These are phyloP conservation scores for Solanum bulbocastanum DNA, from an alignment of 257 asterid species.

Conservation along the genomic window DNA sequence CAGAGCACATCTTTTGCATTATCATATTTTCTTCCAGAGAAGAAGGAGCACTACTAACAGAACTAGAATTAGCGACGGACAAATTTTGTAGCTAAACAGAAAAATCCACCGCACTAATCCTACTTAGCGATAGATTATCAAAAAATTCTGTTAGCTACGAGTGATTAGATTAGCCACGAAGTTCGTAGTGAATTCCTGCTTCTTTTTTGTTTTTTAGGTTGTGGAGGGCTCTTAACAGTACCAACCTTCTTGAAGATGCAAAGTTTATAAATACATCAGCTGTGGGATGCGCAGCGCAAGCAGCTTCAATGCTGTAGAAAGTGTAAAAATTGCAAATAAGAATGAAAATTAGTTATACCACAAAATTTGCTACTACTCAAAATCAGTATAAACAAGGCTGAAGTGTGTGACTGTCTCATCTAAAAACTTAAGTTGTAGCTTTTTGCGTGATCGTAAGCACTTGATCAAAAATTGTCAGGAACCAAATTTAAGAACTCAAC, in stretches of 20 bases:
- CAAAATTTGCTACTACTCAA: neutral
- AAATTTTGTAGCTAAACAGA: neutral
- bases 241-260: constrained; percentile 95
- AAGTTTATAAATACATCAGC: constrained; percentile 98
- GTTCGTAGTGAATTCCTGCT: neutral
- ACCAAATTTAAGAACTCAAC: neutral
- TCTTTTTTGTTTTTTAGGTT: too few relatives aligned
- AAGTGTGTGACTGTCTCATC: neutral
- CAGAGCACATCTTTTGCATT: neutral
- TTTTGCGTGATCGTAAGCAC: neutral
- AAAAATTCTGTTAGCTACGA: neutral
- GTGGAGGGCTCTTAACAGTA: neutral
- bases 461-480: neutral
- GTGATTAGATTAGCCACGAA: neutral
- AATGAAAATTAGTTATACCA: neutral
- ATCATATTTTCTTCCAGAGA: neutral
- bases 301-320: constrained; percentile 72
- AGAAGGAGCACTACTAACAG: neutral
- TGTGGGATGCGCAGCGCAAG: constrained; percentile 91
- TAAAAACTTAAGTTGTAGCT: neutral
- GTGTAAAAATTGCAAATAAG: neutral
- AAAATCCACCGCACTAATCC: neutral
- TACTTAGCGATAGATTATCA: neutral
- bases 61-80: neutral
- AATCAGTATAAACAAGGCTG: too few relatives aligned